Evolutionary conservation across 768 basidiomycete species (phyloP).

Genomic region (Daedaleopsis nitida): DNA sequence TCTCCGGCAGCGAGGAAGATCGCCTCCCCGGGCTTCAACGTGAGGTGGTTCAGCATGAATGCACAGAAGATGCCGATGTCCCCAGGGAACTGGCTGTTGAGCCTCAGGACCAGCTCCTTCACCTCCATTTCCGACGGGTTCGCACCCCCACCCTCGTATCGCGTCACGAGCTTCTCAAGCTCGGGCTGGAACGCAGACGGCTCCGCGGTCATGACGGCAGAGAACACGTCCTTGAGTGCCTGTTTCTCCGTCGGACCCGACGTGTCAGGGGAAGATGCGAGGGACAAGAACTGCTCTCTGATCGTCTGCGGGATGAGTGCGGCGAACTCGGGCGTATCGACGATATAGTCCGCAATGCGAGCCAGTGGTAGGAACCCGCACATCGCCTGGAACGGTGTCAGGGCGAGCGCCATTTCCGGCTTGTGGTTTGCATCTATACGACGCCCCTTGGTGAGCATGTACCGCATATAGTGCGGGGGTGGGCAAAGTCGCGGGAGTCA

Average conservation of each 20-base stretch:
- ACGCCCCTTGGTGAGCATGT: not conserved
- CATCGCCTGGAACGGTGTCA: conserved; percentile 87
- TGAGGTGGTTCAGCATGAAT: conserved; percentile 86
- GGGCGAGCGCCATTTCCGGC: conserved; percentile 97
- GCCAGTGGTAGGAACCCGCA: conserved; percentile 90
- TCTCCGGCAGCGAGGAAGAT: conserved; percentile 96
- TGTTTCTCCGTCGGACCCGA: conserved; percentile 52
- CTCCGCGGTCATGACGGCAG: conserved; percentile 83
- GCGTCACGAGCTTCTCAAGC: conserved; percentile 55
- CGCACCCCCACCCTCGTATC: conserved; percentile 56
- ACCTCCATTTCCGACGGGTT: conserved; percentile 47
- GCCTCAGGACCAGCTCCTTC: conserved; percentile 60
- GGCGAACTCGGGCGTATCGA: conserved; percentile 73
- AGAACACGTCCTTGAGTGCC: conserved; percentile 76
- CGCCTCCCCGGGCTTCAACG: conserved; percentile 79
- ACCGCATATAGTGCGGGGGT: not conserved
- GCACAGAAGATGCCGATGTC: conserved; percentile 95
- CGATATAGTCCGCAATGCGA: conserved; percentile 68
- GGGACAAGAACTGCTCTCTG: conserved; percentile 49
- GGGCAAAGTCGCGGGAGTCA: not conserved
- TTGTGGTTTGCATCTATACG: conserved; percentile 90
- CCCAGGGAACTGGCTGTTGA: conserved; percentile 79
- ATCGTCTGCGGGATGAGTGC: conserved; percentile 65
- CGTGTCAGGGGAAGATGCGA: conserved; percentile 45
- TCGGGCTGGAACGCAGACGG: conserved; percentile 50